Evolutionary conservation across 345 rosid species (phyloP).

Genomic region (Abelmoschus esculentus): DNA sequence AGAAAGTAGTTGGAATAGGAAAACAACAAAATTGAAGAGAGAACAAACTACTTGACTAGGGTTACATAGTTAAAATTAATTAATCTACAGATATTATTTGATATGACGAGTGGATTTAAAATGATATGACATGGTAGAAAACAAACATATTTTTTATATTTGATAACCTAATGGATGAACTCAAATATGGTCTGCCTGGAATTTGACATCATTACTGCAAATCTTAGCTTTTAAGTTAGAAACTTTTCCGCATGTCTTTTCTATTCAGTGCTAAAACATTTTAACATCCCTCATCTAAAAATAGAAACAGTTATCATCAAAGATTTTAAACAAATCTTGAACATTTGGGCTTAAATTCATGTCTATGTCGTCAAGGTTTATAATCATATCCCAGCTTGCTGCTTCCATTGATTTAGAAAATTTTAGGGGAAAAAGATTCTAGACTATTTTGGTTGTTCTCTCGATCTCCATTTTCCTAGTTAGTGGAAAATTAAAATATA

Average conservation of each 20-base stretch:
- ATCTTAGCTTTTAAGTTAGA: neutral
- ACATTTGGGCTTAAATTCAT: neutral
- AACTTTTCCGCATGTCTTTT: neutral
- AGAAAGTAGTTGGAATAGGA: neutral
- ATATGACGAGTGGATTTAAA: neutral
- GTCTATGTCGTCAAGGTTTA: neutral
- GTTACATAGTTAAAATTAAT: neutral
- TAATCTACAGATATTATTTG: neutral
- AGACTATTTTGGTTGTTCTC: neutral
- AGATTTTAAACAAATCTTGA: neutral
- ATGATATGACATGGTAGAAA: neutral
- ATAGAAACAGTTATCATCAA: neutral
- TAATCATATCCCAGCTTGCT: neutral
- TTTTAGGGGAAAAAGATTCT: neutral
- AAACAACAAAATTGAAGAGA: neutral
- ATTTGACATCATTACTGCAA: neutral
- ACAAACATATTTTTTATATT: neutral
- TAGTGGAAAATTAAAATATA: neutral
- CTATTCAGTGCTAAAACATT: neutral
- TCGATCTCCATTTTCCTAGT: neutral
- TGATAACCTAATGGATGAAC: neutral
- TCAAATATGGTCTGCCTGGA: neutral
- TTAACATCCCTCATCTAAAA: neutral
- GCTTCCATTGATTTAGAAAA: neutral
- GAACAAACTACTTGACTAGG: neutral